Evolutionary conservation across 2,329 filamentous ascomycete genomes (phyloP), one percentile per base, ranked within the genome.

Genomic region (Trichocomaceae sp.): DNA sequence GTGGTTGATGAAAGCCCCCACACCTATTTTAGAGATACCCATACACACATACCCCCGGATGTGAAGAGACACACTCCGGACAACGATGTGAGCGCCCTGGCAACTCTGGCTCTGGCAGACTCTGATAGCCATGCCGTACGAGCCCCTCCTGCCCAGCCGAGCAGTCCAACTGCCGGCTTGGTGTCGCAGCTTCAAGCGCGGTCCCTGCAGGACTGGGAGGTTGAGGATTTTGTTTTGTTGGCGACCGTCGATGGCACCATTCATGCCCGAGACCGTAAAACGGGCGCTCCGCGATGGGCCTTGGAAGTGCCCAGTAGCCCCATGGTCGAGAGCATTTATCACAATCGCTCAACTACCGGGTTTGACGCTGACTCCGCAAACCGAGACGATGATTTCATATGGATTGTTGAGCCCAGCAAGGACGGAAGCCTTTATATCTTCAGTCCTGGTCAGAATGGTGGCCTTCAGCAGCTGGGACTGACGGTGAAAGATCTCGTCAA

Each of bases 161-260:
- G 81, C 75, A 81, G 79, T 69, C 74, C 75, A 55, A 77, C 80
- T 72, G 79, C 80, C 72, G 84, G 84, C 66, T 79, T 87, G 74
- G 82, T 86, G 78, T 85, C 88, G 87, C 87, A 86, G 86, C 86
- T 88, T 72, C 80, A 81, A 87, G 92, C 90, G 91, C 91, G 92
- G 84, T 95, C 87, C 81, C 81, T 97, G 83, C 87, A 91, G 83
- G 92, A 96, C 78, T 97, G 92, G 92, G 90, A 96, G 87, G 91
- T 96, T 77, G 92, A 97, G 88, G 91, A 97, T 80, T 95, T 96
- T 83, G 88, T 97, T 78, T 89, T 99, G 80, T 81, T 99, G 87
- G 92, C 93, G 88, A 97, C 93, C 83, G 88, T 97, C 83, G 91
- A 97, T 80, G 93, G 93, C 80, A 88, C 90, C 71, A 83, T 97